Evolutionary conservation across 495 filamentous ascomycete species (phyloP).

Genomic region (Penicillium soppii): DNA sequence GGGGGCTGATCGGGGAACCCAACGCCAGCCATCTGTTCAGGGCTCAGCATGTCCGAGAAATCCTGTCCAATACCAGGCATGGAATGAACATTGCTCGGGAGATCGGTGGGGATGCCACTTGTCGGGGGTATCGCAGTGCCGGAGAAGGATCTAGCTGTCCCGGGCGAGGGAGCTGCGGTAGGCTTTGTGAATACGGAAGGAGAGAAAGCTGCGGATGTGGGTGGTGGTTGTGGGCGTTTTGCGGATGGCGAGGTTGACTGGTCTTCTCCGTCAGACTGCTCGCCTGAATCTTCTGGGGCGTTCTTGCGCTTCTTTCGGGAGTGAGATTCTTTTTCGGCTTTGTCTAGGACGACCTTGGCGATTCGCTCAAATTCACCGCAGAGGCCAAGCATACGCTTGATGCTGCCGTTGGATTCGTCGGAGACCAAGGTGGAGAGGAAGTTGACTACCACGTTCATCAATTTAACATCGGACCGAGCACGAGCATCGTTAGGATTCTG

Average conservation of each 20-base stretch:
- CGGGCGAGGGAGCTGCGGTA: conserved; percentile 23
- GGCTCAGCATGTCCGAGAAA: conserved; percentile 40
- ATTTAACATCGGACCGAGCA: conserved; percentile 79
- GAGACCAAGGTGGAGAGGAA: conserved; percentile 79
- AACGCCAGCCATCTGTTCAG: conserved; percentile 37
- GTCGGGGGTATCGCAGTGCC: conserved; percentile 36
- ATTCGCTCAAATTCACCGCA: conserved; percentile 96
- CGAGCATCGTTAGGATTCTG: conserved; percentile 92
- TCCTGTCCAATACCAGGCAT: conserved; percentile 39
- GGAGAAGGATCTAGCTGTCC: conserved; percentile 27
- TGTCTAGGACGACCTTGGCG: conserved; percentile 87
- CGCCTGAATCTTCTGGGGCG: conserved; percentile 42
- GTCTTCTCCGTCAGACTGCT: conserved; percentile 21
- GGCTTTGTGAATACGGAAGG: conserved; percentile 32
- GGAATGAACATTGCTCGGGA: conserved; percentile 29
- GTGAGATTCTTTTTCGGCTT: conserved; percentile 76
- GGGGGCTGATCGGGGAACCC: conserved; percentile 45
- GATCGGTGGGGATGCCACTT: conserved; percentile 19
- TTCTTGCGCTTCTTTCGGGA: conserved; percentile 77
- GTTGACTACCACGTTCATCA: conserved; percentile 90
- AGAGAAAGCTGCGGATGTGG: conserved; percentile 32
- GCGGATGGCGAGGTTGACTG: conserved; percentile 26
- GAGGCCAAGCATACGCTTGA: conserved; percentile 88
- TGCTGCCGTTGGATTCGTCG: conserved; percentile 76
- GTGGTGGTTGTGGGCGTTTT: conserved; percentile 25